Evolutionary conservation across 129 eudicot species (phyloP).

Genomic region (Heracleum sosnowskyi): DNA sequence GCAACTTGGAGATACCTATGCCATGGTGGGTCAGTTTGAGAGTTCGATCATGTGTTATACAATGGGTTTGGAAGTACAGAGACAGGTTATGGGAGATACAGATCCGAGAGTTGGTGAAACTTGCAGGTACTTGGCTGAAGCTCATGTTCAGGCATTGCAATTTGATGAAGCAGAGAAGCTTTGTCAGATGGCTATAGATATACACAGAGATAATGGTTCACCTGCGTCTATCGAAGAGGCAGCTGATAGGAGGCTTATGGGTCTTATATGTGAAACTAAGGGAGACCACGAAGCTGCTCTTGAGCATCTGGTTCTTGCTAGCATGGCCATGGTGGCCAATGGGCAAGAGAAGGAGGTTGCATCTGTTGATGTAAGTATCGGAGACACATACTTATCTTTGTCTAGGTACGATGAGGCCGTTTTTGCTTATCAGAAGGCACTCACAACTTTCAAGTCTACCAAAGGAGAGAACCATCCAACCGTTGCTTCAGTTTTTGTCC

Average conservation of each 20-base stretch:
- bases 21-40: conserved; percentile 49
- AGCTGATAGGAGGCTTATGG: conserved; percentile 77
- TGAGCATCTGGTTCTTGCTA: conserved; percentile 70
- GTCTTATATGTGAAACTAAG: conserved; percentile 75
- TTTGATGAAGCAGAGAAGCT: conserved; percentile 77
- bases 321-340: conserved; percentile 60
- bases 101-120: conserved; percentile 54
- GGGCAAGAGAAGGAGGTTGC: conserved; percentile 72
- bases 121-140: conserved; percentile 87
- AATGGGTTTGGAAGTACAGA: conserved; percentile 36
- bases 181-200: conserved; percentile 62
- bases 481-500: conserved; percentile 64
- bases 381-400: conserved; percentile 63
- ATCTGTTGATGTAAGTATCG: conserved; percentile 59
- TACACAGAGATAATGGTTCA: conserved; percentile 42
- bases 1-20: conserved; percentile 54
- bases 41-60: conserved; percentile 39
- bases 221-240: conserved; percentile 70
- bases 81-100: conserved; percentile 33
- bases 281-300: conserved; percentile 74
- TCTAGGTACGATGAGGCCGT: conserved; percentile 80
- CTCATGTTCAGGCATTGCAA: conserved; percentile 75
- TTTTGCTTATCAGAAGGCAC: conserved; percentile 68
- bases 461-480: conserved; percentile 80
- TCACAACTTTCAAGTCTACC: conserved; percentile 46